Evolutionary conservation across 129 eudicot species (phyloP).

Genomic region (Daucus carota): DNA sequence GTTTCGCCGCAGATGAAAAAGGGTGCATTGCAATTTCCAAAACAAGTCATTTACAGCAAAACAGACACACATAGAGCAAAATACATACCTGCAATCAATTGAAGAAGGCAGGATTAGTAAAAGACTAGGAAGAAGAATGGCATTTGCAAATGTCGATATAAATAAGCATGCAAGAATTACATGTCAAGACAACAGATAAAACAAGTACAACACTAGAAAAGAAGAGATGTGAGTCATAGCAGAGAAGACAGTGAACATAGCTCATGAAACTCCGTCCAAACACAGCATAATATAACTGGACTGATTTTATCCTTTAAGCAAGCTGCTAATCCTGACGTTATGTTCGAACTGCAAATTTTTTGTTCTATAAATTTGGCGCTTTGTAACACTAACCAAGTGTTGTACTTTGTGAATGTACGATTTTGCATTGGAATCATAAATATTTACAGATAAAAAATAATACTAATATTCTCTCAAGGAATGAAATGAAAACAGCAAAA

Average conservation of each 20-base stretch:
- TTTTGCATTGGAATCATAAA: background rate
- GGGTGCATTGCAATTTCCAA: background rate
- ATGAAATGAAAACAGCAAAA: background rate
- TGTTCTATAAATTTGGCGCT: background rate
- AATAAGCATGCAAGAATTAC: background rate
- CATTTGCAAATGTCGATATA: background rate
- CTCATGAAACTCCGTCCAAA: conserved; percentile 1
- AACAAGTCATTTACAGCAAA: background rate
- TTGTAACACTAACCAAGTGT: background rate
- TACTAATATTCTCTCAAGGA: background rate
- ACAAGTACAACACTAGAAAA: background rate
- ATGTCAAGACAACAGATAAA: background rate
- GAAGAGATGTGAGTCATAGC: background rate
- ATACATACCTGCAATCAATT: background rate
- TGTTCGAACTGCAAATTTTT: background rate
- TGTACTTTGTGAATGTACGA: conserved; percentile 4
- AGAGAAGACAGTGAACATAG: background rate
- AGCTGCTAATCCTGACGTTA: background rate
- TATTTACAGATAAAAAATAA: background rate
- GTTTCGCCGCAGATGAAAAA: background rate
- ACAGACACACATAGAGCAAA: background rate
- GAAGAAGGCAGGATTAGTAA: background rate
- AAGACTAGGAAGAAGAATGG: background rate
- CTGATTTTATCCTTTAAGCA: background rate
- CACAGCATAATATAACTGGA: conserved; percentile 2